Evolutionary conservation across 129 eudicot genomes (phyloP).

Genomic region (Tanacetum coccineum): DNA sequence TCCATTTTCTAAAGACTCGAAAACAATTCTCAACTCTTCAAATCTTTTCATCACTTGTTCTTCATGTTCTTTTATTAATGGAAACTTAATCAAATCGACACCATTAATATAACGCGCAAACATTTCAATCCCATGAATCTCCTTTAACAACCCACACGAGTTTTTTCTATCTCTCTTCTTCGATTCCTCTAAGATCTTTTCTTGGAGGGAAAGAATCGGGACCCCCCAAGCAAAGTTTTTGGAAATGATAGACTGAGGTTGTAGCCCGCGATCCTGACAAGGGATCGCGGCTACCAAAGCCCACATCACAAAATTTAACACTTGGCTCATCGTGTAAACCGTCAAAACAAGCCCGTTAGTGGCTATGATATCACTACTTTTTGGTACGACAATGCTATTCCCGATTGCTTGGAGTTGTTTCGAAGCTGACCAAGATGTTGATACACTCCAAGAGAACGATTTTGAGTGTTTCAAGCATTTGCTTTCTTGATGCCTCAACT

Average conservation of each 20-base stretch:
- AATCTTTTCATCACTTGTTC: constrained; percentile 48
- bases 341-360: constrained; percentile 38
- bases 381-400: constrained; percentile 24
- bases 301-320: constrained; percentile 73
- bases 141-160: constrained; percentile 68
- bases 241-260: constrained; percentile 42
- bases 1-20: constrained; percentile 43
- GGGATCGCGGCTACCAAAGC: constrained; percentile 93
- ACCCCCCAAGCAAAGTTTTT: constrained; percentile 44
- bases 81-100: constrained; percentile 48
- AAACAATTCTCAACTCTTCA: constrained; percentile 40
- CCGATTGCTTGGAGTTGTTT: constrained; percentile 41
- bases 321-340: constrained; percentile 67
- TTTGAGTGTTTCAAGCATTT: constrained; percentile 21
- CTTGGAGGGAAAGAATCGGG: constrained; percentile 51
- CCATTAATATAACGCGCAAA: constrained; percentile 48
- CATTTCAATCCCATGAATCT: constrained; percentile 68
- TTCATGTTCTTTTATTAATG: constrained; percentile 54
- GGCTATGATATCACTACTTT: constrained; percentile 39
- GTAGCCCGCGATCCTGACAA: constrained; percentile 77
- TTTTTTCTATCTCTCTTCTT: constrained; percentile 54
- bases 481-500: constrained; percentile 7
- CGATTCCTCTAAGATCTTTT: constrained; percentile 67
- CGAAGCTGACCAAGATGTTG: constrained; percentile 29
- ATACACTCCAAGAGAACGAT: constrained; percentile 38